Percentiles rank a stretch among this genome's conserved stretches.
Conservation (phyloP, 768 basidiomycete species). For the Amanita exitialis region DNA sequence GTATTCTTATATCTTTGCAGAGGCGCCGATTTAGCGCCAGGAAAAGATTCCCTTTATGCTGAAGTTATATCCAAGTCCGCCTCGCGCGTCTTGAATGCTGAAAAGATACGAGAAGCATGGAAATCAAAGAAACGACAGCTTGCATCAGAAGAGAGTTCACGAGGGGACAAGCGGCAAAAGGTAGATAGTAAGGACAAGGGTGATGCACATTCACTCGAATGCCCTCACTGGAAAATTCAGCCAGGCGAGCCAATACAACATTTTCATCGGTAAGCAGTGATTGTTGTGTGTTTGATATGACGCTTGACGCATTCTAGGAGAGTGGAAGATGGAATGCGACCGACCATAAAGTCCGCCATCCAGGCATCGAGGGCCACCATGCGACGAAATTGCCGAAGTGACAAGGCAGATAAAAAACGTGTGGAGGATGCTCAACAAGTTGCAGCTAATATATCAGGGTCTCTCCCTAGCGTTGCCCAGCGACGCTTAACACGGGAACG, state of each 20-base stretch:
- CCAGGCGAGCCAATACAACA: constrained; percentile 66
- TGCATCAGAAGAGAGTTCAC: constrained; percentile 14
- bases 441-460: neutral
- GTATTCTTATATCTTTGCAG: constrained; percentile 19
- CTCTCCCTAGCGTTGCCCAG: constrained; percentile 1
- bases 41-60: constrained; percentile 26
- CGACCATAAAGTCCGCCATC: constrained; percentile 50
- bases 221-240: constrained; percentile 33
- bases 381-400: constrained; percentile 24
- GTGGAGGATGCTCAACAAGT: constrained; percentile 13
- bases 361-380: constrained; percentile 41
- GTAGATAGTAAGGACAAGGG: constrained; percentile 12
- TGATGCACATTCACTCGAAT: constrained; percentile 1
- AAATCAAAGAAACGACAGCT: constrained; percentile 36
- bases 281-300: neutral
- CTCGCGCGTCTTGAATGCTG: constrained; percentile 55
- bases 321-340: constrained; percentile 65
- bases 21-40: constrained; percentile 40
- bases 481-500: constrained; percentile 7
- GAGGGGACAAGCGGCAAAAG: constrained; percentile 24
- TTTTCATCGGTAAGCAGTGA: constrained; percentile 54
- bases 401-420: constrained; percentile 25
- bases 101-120: constrained; percentile 44
- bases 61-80: constrained; percentile 67
- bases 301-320: constrained; percentile 31